phyloP scores from a whole-genome alignment of 2,329 filamentous ascomycete genomes.

The Coniella lustricola region DNA sequence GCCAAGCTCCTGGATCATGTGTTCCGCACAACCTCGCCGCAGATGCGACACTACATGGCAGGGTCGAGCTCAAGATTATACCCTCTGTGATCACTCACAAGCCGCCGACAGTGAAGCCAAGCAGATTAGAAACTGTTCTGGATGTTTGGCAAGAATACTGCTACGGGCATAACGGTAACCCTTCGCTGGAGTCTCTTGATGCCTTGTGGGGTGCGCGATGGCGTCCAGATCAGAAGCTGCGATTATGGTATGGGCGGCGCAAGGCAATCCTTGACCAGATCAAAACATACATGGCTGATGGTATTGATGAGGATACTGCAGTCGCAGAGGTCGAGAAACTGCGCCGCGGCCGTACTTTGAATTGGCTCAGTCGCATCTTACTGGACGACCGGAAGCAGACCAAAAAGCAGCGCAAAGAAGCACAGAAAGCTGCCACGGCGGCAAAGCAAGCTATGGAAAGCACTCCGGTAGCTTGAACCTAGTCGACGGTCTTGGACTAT shows the following conservation, averaged over 20 bases:
- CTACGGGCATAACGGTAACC: conserved; percentile 29
- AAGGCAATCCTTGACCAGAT: conserved; percentile 35
- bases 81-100: conserved; percentile 16
- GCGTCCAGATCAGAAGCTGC: conserved; percentile 30
- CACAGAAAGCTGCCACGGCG: conserved; percentile 16
- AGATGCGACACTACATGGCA: background rate
- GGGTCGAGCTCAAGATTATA: conserved; percentile 10
- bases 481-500: background rate
- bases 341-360: conserved; percentile 29
- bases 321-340: conserved; percentile 30
- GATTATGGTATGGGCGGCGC: conserved; percentile 31
- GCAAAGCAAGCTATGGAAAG: conserved; percentile 11
- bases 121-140: conserved; percentile 28
- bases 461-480: background rate
- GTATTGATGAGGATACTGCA: conserved; percentile 28
- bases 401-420: conserved; percentile 17
- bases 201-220: conserved; percentile 29
- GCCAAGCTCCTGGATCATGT: background rate
- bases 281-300: conserved; percentile 29
- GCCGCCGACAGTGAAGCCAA: conserved; percentile 28
- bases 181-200: conserved; percentile 29
- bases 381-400: conserved; percentile 29
- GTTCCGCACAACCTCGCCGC: background rate
- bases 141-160: conserved; percentile 32
- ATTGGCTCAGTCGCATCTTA: conserved; percentile 30